Conservation (phyloP, 2,329 filamentous ascomycete species). For the Tolypocladium guangdongense region DNA sequence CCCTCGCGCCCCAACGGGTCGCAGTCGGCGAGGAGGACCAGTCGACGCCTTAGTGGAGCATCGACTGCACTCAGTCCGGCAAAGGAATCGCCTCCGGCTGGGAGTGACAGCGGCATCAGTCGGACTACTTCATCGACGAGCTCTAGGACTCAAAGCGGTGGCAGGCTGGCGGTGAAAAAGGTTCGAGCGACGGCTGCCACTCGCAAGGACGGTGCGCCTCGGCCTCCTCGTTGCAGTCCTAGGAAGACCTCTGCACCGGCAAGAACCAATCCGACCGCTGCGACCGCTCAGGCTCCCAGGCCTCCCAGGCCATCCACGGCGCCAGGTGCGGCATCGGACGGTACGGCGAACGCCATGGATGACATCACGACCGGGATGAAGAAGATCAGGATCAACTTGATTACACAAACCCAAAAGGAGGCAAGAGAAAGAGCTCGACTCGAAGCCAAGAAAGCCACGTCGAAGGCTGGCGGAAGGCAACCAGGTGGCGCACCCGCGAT, state of each 20-base stretch:
- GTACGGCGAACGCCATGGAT: slow-evolving; percentile 33
- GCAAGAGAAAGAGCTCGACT: slow-evolving; percentile 30
- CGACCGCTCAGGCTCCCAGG: slow-evolving; percentile 6
- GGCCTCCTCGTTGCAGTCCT: slow-evolving; percentile 17
- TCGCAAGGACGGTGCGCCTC: slow-evolving; percentile 28
- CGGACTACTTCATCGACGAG: slow-evolving; percentile 31
- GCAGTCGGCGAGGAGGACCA: slow-evolving; percentile 21
- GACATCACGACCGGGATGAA: slow-evolving; percentile 47
- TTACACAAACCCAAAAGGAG: slow-evolving; percentile 48
- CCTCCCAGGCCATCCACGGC: slow-evolving; percentile 4
- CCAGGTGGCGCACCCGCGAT: neutral
- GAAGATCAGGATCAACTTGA: slow-evolving; percentile 51
- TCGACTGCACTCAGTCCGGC: slow-evolving; percentile 22
- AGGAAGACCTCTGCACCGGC: slow-evolving; percentile 23
- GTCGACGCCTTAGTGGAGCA: slow-evolving; percentile 39
- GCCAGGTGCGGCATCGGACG: slow-evolving; percentile 3
- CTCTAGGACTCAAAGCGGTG: slow-evolving; percentile 24
- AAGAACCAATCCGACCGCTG: slow-evolving; percentile 4
- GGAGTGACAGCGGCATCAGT: slow-evolving; percentile 1
- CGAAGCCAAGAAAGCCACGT: slow-evolving; percentile 10
- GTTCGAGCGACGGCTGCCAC: slow-evolving; percentile 36
- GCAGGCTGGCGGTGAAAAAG: slow-evolving; percentile 46
- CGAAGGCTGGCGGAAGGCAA: neutral
- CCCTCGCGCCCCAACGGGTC: slow-evolving; percentile 13
- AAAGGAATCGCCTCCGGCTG: slow-evolving; percentile 5